These are phyloP conservation scores for Solanum sitiens DNA, from an alignment of 257 asterid species.

Conservation along the genomic window DNA sequence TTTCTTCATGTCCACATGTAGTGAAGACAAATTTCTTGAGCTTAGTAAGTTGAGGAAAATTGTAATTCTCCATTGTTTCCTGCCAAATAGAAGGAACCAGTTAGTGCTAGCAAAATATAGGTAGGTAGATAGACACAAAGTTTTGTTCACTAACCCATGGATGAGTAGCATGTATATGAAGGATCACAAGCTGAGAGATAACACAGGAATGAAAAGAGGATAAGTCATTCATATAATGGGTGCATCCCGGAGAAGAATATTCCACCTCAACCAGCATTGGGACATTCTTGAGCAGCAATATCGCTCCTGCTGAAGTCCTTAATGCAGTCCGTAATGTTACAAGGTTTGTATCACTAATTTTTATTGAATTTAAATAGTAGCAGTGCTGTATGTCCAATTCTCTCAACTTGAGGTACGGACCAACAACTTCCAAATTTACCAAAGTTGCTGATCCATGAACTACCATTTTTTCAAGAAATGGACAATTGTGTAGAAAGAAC, in stretches of 20 bases:
- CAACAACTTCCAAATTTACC: conserved; percentile 17
- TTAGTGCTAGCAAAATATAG: background rate
- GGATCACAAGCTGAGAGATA: conserved; percentile 36
- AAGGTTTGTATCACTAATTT: conserved; percentile 24
- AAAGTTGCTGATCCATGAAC: conserved; percentile 22
- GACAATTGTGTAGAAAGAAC: conserved; percentile 20
- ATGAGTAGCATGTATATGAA: conserved; percentile 25
- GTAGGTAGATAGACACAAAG: background rate
- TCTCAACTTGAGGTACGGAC: conserved; percentile 20
- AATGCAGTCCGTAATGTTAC: conserved; percentile 9
- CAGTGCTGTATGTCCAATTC: conserved; percentile 25
- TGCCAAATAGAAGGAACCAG: conserved; percentile 1
- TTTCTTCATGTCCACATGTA: conserved; percentile 31
- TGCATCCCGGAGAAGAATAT: background rate
- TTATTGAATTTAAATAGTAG: conserved; percentile 12
- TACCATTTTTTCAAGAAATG: conserved; percentile 15
- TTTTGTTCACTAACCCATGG: conserved; percentile 26
- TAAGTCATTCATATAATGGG: conserved; percentile 33
- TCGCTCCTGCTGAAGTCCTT: background rate
- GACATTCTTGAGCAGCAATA: conserved; percentile 19
- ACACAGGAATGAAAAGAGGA: conserved; percentile 38
- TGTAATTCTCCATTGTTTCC: conserved; percentile 19
- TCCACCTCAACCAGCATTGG: conserved; percentile 35
- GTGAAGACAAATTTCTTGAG: conserved; percentile 40
- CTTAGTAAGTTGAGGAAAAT: conserved; percentile 36